Evolutionary conservation across 495 filamentous ascomycete species (phyloP).

Genomic region (Penicillium pancosmium): DNA sequence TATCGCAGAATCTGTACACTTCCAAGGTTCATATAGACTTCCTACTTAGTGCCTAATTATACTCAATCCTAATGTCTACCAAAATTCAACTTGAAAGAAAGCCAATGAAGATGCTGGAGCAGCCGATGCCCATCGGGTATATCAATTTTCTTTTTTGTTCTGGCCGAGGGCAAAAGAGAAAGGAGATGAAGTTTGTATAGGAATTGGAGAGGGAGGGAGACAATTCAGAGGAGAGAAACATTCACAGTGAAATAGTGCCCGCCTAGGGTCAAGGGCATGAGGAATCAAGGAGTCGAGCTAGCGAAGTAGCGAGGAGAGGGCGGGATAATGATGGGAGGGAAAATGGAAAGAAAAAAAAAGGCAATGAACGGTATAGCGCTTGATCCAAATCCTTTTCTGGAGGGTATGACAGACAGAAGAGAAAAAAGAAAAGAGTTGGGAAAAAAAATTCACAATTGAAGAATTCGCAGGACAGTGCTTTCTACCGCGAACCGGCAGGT

Average conservation of each 20-base stretch:
- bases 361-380: constrained; percentile 1
- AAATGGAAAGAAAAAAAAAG: constrained; percentile 1
- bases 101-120: neutral
- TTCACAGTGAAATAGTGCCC: constrained; percentile 18
- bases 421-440: constrained; percentile 12
- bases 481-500: constrained; percentile 16
- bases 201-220: constrained; percentile 5
- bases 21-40: neutral
- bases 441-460: constrained; percentile 3
- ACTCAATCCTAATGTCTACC: neutral
- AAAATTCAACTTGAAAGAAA: neutral
- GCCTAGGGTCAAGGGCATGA: constrained; percentile 2
- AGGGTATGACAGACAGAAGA: constrained; percentile 7
- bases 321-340: constrained; percentile 8
- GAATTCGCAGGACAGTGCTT: constrained; percentile 1
- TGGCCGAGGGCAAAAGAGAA: neutral
- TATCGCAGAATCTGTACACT: no score
- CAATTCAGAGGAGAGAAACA: constrained; percentile 12
- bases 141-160: constrained; percentile 23
- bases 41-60: no score
- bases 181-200: constrained; percentile 9
- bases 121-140: constrained; percentile 19
- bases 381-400: constrained; percentile 3
- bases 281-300: constrained; percentile 1
- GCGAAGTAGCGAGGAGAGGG: constrained; percentile 10